Base-by-base conservation (phyloP, 495 filamentous ascomycete species). In the Aspergillus kassunensis region DNA sequence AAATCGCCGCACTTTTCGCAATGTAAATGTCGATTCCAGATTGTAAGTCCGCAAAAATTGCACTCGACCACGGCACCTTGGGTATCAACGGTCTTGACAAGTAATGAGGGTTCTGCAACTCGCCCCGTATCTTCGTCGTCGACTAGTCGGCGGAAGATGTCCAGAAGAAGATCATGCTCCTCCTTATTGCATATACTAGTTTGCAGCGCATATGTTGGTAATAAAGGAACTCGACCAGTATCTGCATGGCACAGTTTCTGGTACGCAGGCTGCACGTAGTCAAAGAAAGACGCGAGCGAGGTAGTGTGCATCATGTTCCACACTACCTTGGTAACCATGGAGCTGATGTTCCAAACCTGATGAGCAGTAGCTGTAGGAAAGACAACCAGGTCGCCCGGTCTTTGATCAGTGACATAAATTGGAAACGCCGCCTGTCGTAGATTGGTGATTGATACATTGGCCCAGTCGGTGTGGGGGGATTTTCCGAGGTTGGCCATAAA, bases 21-120 rank as follows among this genome's bases (percentile, higher is more conserved):
- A 16, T 59, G 59, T 10, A 62, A 7, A 52, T 62, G 59, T 25
- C 59, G 59, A 24, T 62, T 58, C 59, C 59, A 62, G 25, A 62
- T 56, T 15, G 59, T 58, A 23, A 58, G 30, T 10, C 59, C 56
- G 19, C 59, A 62, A 36, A 62, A 62, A 35, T 59, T 62, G 39
- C 59, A 62, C 24, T 62, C 56, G 6, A 62, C 53, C 23, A 62
- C 56, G 6, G 55, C 56, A 31, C 59, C 59, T 54, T 59, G 55
- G 18, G 56, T 56, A 37, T 62, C 56, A 2, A 58, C 47, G 19
- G 37, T 41, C n/a, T 59, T 51, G 2, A 62, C 20, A 10, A 33
- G 15, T 18, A 49, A 35, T 20, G 18, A 6, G 20, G 43, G 21
- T 10, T 58, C 39, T n/a, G n/a, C n/a, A n/a, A n/a, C n/a, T 42